These are phyloP conservation scores for Leptomonas pyrrhocoris DNA, from an alignment of 208 protist genomes.

Conservation along the genomic window DNA sequence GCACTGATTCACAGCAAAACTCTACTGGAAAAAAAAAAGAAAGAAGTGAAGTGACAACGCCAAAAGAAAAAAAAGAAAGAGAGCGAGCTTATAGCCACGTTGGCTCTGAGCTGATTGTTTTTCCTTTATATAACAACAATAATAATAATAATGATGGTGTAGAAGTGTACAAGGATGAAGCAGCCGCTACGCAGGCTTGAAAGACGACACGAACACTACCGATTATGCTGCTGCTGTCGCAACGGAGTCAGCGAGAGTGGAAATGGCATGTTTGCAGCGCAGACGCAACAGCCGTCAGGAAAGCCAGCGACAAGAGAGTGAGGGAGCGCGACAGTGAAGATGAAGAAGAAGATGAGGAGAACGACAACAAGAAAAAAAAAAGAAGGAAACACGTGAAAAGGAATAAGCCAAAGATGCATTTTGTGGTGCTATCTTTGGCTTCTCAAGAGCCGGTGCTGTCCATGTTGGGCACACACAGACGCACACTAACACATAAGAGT, in stretches of 20 bases:
- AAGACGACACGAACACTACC: background rate
- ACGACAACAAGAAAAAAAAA: background rate
- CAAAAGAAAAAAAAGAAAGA: too few species aligned
- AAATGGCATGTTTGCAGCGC: background rate
- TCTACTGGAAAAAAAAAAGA: conserved; percentile 6
- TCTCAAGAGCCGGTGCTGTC: too few species aligned
- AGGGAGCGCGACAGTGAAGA: background rate
- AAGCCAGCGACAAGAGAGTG: background rate
- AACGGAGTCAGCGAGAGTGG: background rate
- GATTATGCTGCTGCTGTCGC: background rate
- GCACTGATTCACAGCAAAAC: too few species aligned
- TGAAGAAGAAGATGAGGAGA: background rate
- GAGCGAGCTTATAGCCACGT: too few species aligned
- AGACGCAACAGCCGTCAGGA: background rate
- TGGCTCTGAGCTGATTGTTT: too few species aligned
- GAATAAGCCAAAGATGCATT: too few species aligned
- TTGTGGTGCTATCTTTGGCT: too few species aligned
- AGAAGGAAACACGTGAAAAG: background rate
- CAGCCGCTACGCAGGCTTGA: background rate
- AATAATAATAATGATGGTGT: background rate
- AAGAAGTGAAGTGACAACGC: background rate
- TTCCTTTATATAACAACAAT: too few species aligned
- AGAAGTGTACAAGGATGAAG: conserved; percentile 1
- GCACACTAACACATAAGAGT: too few species aligned
- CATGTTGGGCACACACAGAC: too few species aligned